Conservation (phyloP, 1,284 basidiomycete genomes). For the Cystobasidium pallidum region DNA sequence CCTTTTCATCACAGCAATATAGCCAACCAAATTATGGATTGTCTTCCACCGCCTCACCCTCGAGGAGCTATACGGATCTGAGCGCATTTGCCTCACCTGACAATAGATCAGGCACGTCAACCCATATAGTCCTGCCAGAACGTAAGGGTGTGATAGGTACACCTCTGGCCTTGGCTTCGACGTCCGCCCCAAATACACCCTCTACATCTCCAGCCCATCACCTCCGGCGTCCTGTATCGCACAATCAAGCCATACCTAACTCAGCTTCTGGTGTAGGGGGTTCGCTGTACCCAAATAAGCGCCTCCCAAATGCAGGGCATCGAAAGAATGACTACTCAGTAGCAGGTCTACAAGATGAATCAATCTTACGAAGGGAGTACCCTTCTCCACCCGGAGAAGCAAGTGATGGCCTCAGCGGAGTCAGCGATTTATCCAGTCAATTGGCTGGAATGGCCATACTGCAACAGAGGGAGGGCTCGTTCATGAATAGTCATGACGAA, state of each 20-base stretch:
- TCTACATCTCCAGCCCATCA: not conserved
- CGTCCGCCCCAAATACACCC: constrained; percentile 9
- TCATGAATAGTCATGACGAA: not conserved
- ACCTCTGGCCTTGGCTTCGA: constrained; percentile 59
- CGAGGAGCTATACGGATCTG: constrained; percentile 35
- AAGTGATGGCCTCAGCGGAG: constrained; percentile 16
- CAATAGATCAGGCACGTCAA: constrained; percentile 41
- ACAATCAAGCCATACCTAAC: not conserved
- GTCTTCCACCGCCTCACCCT: constrained; percentile 1
- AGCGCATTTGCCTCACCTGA: constrained; percentile 24
- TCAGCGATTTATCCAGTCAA: constrained; percentile 42
- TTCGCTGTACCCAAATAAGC: constrained; percentile 29
- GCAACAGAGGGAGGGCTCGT: constrained; percentile 31
- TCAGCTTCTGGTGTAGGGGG: not conserved
- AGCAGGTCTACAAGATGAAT: not conserved
- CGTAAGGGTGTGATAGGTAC: constrained; percentile 51
- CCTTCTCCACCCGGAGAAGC: not conserved
- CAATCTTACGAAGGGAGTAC: not conserved
- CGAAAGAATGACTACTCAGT: constrained; percentile 44
- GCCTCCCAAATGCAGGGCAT: constrained; percentile 29
- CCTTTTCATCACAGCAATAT: not conserved
- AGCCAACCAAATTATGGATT: not conserved
- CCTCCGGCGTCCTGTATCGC: not conserved
- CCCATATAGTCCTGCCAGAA: constrained; percentile 47
- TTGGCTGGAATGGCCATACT: constrained; percentile 42